Evolutionary conservation across 257 asterid genomes (phyloP).

Genomic region (Thymus quinquecostatus): DNA sequence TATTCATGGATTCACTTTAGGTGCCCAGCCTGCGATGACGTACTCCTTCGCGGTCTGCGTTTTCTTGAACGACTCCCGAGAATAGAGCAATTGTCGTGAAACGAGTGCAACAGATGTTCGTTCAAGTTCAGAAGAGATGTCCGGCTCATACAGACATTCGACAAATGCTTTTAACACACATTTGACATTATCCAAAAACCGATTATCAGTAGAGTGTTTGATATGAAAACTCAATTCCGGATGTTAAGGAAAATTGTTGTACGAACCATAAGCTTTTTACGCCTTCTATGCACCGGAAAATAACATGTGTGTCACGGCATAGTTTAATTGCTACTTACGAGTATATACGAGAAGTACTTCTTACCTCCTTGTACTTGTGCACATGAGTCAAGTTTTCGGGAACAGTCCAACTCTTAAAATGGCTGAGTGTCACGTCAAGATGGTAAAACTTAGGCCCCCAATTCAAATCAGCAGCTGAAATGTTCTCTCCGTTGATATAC

Average conservation of each 20-base stretch:
- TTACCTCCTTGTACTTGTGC: constrained; percentile 66
- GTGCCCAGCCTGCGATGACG: constrained; percentile 77
- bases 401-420: constrained; percentile 71
- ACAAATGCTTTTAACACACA: background rate
- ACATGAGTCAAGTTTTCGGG: constrained; percentile 66
- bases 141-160: background rate
- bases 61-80: constrained; percentile 68
- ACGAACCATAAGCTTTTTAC: background rate
- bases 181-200: background rate
- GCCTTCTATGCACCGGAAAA: background rate
- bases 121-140: background rate
- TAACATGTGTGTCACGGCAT: background rate
- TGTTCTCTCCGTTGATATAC: constrained; percentile 58
- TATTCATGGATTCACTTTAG: constrained; percentile 67
- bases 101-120: background rate
- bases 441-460: constrained; percentile 80
- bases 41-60: constrained; percentile 63
- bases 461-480: constrained; percentile 70
- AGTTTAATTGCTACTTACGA: background rate
- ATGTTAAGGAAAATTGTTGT: background rate
- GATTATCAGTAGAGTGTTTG: background rate
- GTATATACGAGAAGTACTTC: background rate
- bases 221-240: background rate
- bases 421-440: constrained; percentile 69
- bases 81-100: constrained; percentile 53